Percentiles rank a stretch among this genome's conserved stretches.
Conservation (phyloP, 768 basidiomycete species). For the Naematelia encephala region DNA sequence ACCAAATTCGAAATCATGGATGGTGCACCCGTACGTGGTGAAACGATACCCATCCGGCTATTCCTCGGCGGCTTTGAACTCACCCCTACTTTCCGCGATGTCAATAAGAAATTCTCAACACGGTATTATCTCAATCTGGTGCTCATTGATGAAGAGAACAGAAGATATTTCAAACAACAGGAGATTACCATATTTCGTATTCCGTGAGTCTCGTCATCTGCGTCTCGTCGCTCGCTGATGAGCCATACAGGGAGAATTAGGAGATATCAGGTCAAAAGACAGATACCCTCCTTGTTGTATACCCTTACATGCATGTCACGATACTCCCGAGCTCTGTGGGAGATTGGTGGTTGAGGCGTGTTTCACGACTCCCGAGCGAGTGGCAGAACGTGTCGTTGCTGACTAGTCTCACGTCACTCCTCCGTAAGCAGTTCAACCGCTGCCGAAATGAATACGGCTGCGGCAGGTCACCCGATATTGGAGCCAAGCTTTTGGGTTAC, state of each 20-base stretch:
- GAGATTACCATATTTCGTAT: slow-evolving; percentile 89
- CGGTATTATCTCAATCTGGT: slow-evolving; percentile 97
- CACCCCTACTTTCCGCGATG: slow-evolving; percentile 96
- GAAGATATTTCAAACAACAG: slow-evolving; percentile 97
- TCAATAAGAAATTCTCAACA: slow-evolving; percentile 98
- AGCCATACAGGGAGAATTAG: neutral
- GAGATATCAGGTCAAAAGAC: neutral
- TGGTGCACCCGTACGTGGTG: slow-evolving; percentile 94
- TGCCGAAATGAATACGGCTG: too few relatives aligned
- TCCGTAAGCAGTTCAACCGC: too few relatives aligned
- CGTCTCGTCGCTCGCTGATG: neutral
- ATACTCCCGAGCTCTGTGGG: neutral
- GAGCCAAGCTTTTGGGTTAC: too few relatives aligned
- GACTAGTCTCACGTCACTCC: too few relatives aligned
- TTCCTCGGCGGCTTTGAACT: slow-evolving; percentile 98
- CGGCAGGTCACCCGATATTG: too few relatives aligned
- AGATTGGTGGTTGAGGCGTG: neutral
- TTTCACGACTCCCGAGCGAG: too few relatives aligned
- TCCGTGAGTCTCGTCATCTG: slow-evolving; percentile 53
- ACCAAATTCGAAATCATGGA: slow-evolving; percentile 99
- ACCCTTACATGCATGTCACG: neutral
- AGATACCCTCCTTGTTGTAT: neutral
- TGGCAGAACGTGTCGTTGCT: too few relatives aligned
- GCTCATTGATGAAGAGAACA: slow-evolving; percentile 95
- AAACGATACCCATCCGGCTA: slow-evolving; percentile 95